Base-by-base conservation (phyloP, 305 asterid species). In the Stenogyne calaminthoides region DNA sequence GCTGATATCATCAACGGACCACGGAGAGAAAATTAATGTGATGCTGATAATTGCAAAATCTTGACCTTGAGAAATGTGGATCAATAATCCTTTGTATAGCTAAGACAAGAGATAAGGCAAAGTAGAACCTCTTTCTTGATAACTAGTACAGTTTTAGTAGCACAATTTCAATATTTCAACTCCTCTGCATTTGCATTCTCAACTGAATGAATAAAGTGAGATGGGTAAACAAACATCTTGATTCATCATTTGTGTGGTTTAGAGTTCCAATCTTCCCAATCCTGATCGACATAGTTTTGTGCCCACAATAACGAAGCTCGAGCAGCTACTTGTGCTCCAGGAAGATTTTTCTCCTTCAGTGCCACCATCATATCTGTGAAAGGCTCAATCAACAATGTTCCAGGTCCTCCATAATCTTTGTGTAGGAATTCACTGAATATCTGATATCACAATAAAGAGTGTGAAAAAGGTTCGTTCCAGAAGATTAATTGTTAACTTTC, bases 371-470 rank as follows among this genome's bases (percentile, higher is more conserved):
- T 89, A 76, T 86, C 86, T 7, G 93, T 85, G 73, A 92, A 88
- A 62, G 97, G 96, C 80, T 87, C 93, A 56, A 87, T 81, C 77
- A 85, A 55, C 70, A 88, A 78, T 29, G 97, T 88, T 65, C 95
- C 92, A 2, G 91, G 88, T 64, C 96, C 96, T 81, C 93, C 97
- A 69, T 87, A 91, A 5, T 87, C 92, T 65, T 72, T 68, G 77
- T 54, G 84, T 72, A 87, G 54, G 81, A 92, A 92, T 32, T 87
- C 87, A 64, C 81, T 52, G 51, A 90, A 85, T 77, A 90, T 82
- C 98, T 88, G 89, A 52, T 47, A 46, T 20, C 61, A 74, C 6
- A 69, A 64, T 9, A 37, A 25, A 65, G 34, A 20, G 8, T 42
- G 20, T 40, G 57, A 52, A 77, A 58, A 3, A 11, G 63, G 15